Conservation (phyloP, 495 filamentous ascomycete genomes). For the Aspergillus avenaceus region DNA sequence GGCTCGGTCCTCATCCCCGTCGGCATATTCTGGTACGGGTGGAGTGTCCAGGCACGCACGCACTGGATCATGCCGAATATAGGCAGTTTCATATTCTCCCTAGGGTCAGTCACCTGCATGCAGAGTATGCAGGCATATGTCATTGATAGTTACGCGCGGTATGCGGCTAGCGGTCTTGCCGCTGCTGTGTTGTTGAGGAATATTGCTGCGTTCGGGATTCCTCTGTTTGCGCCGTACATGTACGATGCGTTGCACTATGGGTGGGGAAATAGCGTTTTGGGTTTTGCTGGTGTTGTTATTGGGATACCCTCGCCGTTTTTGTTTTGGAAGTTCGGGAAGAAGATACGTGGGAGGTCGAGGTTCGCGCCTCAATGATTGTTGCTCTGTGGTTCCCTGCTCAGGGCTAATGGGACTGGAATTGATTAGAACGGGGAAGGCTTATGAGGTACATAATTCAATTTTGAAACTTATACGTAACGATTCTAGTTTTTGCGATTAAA, state of each 20-base stretch:
- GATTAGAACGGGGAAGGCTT: too few species aligned
- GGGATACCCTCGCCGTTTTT: too few species aligned
- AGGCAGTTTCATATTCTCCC: too few species aligned
- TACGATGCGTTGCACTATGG: conserved; percentile 51
- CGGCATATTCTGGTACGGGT: conserved; percentile 63
- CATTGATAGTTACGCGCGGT: conserved; percentile 55
- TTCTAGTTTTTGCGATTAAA: too few species aligned
- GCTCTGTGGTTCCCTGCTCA: too few species aligned
- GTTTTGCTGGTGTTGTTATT: too few species aligned
- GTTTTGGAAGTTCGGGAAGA: too few species aligned
- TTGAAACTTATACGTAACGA: too few species aligned
- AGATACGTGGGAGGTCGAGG: too few species aligned
- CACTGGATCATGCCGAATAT: conserved; percentile 59
- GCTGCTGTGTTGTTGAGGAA: conserved; percentile 61
- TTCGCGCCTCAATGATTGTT: too few species aligned
- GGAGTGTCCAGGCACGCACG: conserved; percentile 45
- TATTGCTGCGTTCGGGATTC: conserved; percentile 67
- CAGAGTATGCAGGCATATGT: conserved; percentile 54
- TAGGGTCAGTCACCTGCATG: conserved; percentile 52
- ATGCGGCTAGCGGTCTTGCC: conserved; percentile 64
- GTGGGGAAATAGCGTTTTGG: conserved; percentile 60
- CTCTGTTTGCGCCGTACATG: conserved; percentile 65
- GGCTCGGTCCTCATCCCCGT: conserved; percentile 50
- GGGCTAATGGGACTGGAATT: too few species aligned
- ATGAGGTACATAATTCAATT: too few species aligned